These are phyloP conservation scores for Neurospora sp. DNA, from an alignment of 495 filamentous ascomycete species.

Conservation along the genomic window DNA sequence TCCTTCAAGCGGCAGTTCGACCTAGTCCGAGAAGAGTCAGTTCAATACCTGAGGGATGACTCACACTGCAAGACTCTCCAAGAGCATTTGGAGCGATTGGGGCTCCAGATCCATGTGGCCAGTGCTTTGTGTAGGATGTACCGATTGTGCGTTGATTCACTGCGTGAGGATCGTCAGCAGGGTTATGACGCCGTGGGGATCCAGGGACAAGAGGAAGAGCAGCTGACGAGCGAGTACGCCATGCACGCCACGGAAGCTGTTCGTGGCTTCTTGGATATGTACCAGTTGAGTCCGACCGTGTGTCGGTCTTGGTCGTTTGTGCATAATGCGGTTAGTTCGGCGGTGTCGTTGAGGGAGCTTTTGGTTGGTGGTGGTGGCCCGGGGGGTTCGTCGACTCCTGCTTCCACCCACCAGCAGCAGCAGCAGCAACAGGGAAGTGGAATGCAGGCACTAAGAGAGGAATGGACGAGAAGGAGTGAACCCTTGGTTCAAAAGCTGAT, in stretches of 20 bases:
- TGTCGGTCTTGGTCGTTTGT: conserved; percentile 2
- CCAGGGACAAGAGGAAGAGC: neutral
- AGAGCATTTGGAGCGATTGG: neutral
- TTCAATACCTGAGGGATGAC: neutral
- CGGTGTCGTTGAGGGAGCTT: neutral
- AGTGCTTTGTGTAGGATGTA: neutral
- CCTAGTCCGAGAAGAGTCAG: neutral
- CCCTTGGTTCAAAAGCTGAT: neutral
- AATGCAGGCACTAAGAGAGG: neutral
- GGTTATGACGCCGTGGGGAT: neutral
- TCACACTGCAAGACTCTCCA: neutral
- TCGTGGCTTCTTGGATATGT: neutral
- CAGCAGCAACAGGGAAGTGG: neutral
- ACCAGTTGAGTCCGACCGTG: neutral
- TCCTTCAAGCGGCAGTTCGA: neutral
- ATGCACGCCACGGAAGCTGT: neutral
- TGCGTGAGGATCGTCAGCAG: neutral
- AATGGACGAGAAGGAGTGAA: neutral
- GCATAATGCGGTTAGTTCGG: conserved; percentile 3
- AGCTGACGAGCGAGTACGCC: neutral
- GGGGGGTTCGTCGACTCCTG: neutral
- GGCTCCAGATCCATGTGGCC: neutral
- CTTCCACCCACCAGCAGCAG: neutral
- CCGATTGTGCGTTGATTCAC: neutral
- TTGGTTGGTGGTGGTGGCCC: neutral